Evolutionary conservation across 2,329 filamentous ascomycete species (phyloP).

Genomic region (Ceratocystis alfenasii): DNA sequence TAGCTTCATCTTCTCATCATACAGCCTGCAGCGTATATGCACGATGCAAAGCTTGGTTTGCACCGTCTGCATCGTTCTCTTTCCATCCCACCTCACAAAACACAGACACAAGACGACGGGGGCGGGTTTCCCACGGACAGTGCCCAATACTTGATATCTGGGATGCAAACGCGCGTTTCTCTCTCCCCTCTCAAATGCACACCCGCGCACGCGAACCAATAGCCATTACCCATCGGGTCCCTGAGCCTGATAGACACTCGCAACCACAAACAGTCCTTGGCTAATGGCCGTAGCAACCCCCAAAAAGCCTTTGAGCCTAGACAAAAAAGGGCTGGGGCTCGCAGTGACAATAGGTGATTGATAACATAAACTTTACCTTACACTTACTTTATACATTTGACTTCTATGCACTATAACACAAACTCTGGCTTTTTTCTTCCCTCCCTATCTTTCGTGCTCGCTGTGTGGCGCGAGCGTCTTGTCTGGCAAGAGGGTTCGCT

Average conservation of each 20-base stretch:
- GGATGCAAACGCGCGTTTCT: too few species aligned
- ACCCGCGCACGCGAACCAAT: too few species aligned
- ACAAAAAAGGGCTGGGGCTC: too few species aligned
- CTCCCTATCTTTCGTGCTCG: not conserved
- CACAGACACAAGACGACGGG: not conserved
- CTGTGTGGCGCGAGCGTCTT: not conserved
- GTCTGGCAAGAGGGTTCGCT: not conserved
- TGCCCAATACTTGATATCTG: not conserved
- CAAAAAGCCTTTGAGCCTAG: too few species aligned
- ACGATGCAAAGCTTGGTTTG: not conserved
- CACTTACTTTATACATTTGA: not conserved
- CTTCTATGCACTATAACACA: not conserved
- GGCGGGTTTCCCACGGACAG: not conserved
- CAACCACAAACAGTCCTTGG: too few species aligned
- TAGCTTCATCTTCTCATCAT: not conserved
- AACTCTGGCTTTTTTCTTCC: not conserved
- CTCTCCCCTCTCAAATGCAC: too few species aligned
- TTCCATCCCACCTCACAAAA: too few species aligned
- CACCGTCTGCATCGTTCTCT: not conserved
- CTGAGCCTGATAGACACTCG: too few species aligned
- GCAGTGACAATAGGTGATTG: not conserved
- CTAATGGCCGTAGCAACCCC: not conserved
- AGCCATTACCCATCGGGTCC: too few species aligned
- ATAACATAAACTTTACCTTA: conserved; percentile 7
- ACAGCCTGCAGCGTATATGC: not conserved